Evolutionary conservation across 1,284 basidiomycete species (phyloP).

Genomic region (Cystobasidiaceae sp.): DNA sequence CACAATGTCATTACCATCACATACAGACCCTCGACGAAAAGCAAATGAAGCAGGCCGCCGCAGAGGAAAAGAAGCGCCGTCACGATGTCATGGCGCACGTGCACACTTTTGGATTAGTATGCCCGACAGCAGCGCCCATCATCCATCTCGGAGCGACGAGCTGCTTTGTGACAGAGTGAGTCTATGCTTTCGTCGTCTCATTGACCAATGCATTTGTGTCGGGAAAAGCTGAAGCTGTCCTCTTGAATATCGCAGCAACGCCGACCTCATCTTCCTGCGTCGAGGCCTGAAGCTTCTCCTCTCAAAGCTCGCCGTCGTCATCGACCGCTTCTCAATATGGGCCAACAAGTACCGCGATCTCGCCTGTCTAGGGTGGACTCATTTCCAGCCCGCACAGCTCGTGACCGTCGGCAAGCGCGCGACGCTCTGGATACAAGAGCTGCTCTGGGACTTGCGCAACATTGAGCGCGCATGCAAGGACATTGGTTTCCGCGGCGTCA

Average conservation of each 20-base stretch:
- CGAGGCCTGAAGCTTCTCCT: slow-evolving; percentile 79
- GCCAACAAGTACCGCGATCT: slow-evolving; percentile 54
- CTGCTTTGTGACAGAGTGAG: slow-evolving; percentile 93
- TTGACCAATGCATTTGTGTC: too few species aligned
- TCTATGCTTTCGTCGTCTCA: neutral
- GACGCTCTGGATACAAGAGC: slow-evolving; percentile 94
- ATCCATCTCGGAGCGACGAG: slow-evolving; percentile 97
- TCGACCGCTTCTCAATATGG: slow-evolving; percentile 78
- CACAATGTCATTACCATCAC: too few species aligned
- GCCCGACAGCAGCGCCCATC: slow-evolving; percentile 92
- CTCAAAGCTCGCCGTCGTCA: slow-evolving; percentile 79
- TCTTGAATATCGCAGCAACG: slow-evolving; percentile 66
- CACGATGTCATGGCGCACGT: slow-evolving; percentile 99
- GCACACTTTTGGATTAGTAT: slow-evolving; percentile 89
- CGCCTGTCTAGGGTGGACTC: slow-evolving; percentile 80
- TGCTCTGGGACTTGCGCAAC: slow-evolving; percentile 95
- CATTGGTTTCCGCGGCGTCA: slow-evolving; percentile 95
- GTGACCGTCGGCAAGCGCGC: slow-evolving; percentile 99
- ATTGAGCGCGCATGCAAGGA: slow-evolving; percentile 85
- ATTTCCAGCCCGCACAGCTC: slow-evolving; percentile 97
- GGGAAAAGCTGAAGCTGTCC: too few species aligned
- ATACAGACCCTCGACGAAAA: slow-evolving; percentile 71
- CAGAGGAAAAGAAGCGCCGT: slow-evolving; percentile 94
- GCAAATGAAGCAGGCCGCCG: slow-evolving; percentile 86
- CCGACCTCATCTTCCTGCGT: slow-evolving; percentile 94